Conservation (phyloP, 2,329 filamentous ascomycete species). For the Juglanconis juglandina region DNA sequence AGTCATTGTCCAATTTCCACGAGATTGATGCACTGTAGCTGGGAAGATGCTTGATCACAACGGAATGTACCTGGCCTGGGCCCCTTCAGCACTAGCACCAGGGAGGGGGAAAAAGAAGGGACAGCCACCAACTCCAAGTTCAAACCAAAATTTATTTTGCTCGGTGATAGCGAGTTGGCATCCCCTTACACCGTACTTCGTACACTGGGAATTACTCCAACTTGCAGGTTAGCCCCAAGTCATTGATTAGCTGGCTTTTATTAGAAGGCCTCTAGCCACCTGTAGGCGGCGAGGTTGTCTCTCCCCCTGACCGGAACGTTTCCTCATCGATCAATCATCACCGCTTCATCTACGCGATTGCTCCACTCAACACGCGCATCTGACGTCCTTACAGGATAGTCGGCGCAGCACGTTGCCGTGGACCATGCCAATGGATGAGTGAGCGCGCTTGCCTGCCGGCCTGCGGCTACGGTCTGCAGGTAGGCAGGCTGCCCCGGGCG, state of each 20-base stretch:
- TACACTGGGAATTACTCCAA: neutral
- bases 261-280: neutral
- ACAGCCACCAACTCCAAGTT: neutral
- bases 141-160: neutral
- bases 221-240: neutral
- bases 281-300: neutral
- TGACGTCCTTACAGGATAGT: neutral
- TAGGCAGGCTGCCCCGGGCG: neutral
- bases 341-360: neutral
- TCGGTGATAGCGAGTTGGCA: neutral
- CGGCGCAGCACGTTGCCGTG: neutral
- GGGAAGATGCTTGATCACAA: constrained; percentile 16
- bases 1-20: constrained; percentile 8
- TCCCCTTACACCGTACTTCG: neutral
- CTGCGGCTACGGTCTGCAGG: neutral
- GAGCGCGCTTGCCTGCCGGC: neutral
- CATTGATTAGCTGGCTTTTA: neutral
- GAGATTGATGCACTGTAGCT: constrained; percentile 15
- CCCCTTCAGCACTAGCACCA: neutral
- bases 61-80: neutral
- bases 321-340: neutral
- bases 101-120: neutral
- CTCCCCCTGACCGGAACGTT: neutral
- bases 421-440: constrained; percentile 3
- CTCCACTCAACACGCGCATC: neutral